Percentiles rank a stretch among this genome's conserved stretches.
Conservation (phyloP, 2,329 filamentous ascomycete genomes). For the Lachnellula occidentalis region DNA sequence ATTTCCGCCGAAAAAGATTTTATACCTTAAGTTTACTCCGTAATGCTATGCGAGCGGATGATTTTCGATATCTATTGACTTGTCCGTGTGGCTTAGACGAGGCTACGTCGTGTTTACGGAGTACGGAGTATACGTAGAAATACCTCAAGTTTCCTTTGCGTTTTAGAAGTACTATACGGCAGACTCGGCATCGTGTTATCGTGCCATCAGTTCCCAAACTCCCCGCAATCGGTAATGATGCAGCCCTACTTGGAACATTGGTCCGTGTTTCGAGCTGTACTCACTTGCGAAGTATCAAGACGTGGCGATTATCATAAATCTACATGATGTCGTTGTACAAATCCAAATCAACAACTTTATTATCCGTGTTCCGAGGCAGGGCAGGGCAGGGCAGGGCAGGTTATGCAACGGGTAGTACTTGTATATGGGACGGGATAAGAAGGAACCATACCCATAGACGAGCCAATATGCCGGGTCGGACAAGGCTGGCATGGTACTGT, state of each 20-base stretch:
- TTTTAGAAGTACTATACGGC: background rate
- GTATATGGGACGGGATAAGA: background rate
- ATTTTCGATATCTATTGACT: too few relatives aligned
- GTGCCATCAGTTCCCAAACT: background rate
- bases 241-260: background rate
- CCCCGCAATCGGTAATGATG: background rate
- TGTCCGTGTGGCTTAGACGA: too few relatives aligned
- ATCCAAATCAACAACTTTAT: background rate
- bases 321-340: background rate
- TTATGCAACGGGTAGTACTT: too few relatives aligned
- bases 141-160: background rate
- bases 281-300: too few relatives aligned
- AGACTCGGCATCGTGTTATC: constrained; percentile 2
- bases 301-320: background rate
- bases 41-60: too few relatives aligned
- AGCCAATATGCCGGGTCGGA: constrained; percentile 1
- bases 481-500: background rate
- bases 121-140: too few relatives aligned
- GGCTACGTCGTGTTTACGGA: too few relatives aligned
- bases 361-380: background rate
- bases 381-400: too few relatives aligned
- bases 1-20: background rate
- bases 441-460: background rate
- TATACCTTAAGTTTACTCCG: too few relatives aligned
- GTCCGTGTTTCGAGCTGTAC: background rate